Conservation (phyloP, 441 rosid species). For the Populus trichocarpa region DNA sequence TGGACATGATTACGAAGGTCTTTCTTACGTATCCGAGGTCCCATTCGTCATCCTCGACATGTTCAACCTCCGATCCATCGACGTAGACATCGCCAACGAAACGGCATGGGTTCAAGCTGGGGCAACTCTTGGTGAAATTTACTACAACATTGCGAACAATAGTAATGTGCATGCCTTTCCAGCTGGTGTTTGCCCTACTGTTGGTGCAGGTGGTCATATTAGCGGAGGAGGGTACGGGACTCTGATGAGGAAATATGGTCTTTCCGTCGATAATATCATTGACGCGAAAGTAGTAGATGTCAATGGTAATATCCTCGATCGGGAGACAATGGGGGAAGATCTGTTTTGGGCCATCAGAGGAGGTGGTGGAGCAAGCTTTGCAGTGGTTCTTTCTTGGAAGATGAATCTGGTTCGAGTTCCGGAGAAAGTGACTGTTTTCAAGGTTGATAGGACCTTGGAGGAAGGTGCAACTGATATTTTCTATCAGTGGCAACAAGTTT, state of each 20-base stretch:
- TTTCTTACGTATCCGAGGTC: neutral
- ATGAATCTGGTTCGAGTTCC: neutral
- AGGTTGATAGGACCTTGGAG: neutral
- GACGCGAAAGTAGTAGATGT: neutral
- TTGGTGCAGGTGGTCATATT: neutral
- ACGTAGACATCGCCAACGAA: neutral
- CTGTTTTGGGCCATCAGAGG: neutral
- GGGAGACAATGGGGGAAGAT: neutral
- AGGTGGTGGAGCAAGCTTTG: neutral
- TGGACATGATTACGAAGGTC: neutral
- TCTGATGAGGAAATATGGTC: neutral
- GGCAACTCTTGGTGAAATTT: neutral
- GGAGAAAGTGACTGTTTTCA: neutral
- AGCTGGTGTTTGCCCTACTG: neutral
- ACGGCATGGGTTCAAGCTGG: neutral
- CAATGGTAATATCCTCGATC: neutral
- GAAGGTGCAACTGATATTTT: neutral
- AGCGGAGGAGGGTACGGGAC: neutral
- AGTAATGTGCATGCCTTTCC: neutral
- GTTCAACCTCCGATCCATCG: neutral
- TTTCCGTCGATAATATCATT: neutral
- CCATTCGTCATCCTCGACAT: neutral
- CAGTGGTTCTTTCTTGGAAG: neutral
- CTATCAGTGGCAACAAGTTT: neutral
- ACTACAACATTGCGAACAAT: neutral